Percentiles rank a stretch among this genome's conserved stretches.
Conservation (phyloP, 371 early-diverging fungal species). For the Enterocytospora artemiae region DNA sequence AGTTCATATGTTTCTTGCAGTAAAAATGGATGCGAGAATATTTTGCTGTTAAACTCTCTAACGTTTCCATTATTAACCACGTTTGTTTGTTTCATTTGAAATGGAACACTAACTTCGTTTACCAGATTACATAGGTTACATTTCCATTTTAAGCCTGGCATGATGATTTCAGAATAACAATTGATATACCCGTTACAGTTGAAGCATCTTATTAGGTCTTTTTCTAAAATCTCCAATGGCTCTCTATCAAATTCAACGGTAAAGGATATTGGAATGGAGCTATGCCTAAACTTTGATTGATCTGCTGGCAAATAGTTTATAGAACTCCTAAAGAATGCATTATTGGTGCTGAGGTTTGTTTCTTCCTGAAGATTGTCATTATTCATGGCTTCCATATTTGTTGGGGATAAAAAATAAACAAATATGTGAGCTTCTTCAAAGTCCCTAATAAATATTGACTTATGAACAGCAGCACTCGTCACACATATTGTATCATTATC, state of each 20-base stretch:
- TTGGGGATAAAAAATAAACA: no score
- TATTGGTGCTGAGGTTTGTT: constrained; percentile 14
- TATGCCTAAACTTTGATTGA: neutral
- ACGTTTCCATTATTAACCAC: constrained; percentile 28
- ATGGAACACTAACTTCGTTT: constrained; percentile 44
- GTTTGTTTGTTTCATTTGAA: constrained; percentile 25
- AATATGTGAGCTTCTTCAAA: no score
- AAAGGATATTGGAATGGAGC: constrained; percentile 9
- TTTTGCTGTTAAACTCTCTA: constrained; percentile 37
- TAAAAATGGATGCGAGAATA: constrained; percentile 32
- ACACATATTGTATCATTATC: no score
- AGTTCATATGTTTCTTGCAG: constrained; percentile 47
- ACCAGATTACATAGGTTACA: constrained; percentile 54
- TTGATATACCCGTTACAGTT: constrained; percentile 56
- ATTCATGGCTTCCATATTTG: no score
- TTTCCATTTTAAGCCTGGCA: constrained; percentile 58
- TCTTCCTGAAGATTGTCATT: no score
- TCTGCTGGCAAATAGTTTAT: constrained; percentile 12
- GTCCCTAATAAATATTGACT: no score
- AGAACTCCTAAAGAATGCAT: constrained; percentile 8
- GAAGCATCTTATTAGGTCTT: constrained; percentile 43
- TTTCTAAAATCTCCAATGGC: constrained; percentile 20
- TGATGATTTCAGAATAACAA: constrained; percentile 56
- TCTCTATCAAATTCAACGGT: constrained; percentile 23
- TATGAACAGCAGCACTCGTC: no score